Conservation (phyloP, 192 early-diverging fungal genomes). For the Coemansia sp. region DNA sequence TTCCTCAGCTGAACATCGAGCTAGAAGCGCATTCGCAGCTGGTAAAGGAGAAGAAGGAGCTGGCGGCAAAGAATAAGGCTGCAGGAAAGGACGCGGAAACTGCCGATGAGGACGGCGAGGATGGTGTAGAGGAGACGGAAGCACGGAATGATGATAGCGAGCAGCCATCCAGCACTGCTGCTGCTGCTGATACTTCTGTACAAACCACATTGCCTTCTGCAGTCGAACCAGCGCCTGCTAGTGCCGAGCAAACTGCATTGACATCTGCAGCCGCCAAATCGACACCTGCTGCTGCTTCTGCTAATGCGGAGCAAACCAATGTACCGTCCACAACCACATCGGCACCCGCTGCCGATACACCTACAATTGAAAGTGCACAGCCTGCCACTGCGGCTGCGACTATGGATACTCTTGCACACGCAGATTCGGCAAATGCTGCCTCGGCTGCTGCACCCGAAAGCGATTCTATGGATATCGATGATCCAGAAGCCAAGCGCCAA, state of each 20-base stretch:
- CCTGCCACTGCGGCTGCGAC: too few species aligned
- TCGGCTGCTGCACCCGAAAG: background rate
- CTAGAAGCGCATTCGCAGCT: constrained; percentile 18
- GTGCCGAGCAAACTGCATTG: background rate
- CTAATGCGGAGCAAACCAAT: constrained; percentile 2
- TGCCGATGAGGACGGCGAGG: constrained; percentile 9
- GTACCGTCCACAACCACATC: too few species aligned
- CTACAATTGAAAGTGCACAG: too few species aligned
- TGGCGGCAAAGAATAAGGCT: constrained; percentile 18
- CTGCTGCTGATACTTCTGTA: background rate
- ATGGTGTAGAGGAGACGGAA: constrained; percentile 9
- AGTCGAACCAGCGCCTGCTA: background rate
- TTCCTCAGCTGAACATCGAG: constrained; percentile 28
- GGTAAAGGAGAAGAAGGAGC: constrained; percentile 36
- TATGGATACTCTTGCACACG: background rate
- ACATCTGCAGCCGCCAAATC: background rate
- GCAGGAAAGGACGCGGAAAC: constrained; percentile 7
- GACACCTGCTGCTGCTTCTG: background rate
- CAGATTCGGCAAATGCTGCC: background rate
- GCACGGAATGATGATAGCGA: constrained; percentile 10
- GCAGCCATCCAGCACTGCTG: background rate
- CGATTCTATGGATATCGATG: constrained; percentile 19
- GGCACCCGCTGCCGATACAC: too few species aligned
- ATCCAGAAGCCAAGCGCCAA: constrained; percentile 21
- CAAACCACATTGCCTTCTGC: background rate